Evolutionary conservation across 2,329 filamentous ascomycete species (phyloP).

Genomic region (Pseudogymnoascus sp.): DNA sequence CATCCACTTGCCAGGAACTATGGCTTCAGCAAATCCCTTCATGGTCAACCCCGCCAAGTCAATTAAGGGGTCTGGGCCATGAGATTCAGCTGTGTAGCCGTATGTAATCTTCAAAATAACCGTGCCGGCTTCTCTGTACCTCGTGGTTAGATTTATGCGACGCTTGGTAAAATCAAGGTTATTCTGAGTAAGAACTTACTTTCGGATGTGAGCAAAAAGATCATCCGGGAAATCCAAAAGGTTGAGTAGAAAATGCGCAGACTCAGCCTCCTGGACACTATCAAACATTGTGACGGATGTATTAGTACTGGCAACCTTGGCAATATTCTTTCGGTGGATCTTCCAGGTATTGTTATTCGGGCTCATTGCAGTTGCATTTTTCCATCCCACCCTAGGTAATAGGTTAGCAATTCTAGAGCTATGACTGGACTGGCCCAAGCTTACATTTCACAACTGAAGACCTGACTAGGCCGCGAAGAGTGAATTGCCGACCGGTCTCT

Average conservation of each 20-base stretch:
- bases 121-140: slow-evolving; percentile 31
- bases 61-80: slow-evolving; percentile 36
- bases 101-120: slow-evolving; percentile 39
- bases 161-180: background rate
- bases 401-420: background rate
- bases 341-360: slow-evolving; percentile 33
- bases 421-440: slow-evolving; percentile 10
- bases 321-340: slow-evolving; percentile 38
- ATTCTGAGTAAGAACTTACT: slow-evolving; percentile 24
- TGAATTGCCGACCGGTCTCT: slow-evolving; percentile 31
- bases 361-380: slow-evolving; percentile 29
- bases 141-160: background rate
- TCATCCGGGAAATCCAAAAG: slow-evolving; percentile 33
- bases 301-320: slow-evolving; percentile 39
- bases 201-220: slow-evolving; percentile 36
- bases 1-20: slow-evolving; percentile 36
- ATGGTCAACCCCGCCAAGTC: slow-evolving; percentile 35
- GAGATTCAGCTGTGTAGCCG: slow-evolving; percentile 37
- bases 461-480: slow-evolving; percentile 30
- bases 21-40: slow-evolving; percentile 33
- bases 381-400: slow-evolving; percentile 32
- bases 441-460: slow-evolving; percentile 33
- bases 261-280: slow-evolving; percentile 37
- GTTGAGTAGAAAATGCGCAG: slow-evolving; percentile 36
- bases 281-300: slow-evolving; percentile 33